Conservation (phyloP, 1,139 yeast genomes). For the Candida tropicalis region DNA sequence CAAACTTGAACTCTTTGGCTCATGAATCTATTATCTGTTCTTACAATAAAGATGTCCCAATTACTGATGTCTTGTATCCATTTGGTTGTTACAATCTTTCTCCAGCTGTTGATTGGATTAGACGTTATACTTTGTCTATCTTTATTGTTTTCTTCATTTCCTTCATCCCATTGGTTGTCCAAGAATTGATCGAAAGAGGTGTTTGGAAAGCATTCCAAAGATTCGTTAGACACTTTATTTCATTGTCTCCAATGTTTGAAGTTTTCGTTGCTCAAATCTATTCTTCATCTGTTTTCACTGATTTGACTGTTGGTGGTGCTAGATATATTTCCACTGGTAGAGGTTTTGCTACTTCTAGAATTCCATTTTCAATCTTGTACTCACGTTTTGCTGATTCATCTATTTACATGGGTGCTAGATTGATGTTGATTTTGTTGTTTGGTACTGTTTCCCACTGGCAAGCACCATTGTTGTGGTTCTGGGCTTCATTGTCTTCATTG, state of each 20-base stretch:
- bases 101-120: conserved; percentile 95
- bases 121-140: conserved; percentile 96
- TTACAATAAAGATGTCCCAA: conserved; percentile 81
- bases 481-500: conserved; percentile 92
- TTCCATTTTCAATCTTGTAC: conserved; percentile 92
- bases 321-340: conserved; percentile 57
- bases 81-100: conserved; percentile 90
- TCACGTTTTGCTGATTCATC: conserved; percentile 98
- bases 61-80: conserved; percentile 84
- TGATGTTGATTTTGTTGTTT: conserved; percentile 83
- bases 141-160: conserved; percentile 98
- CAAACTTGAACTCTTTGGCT: conserved; percentile 88
- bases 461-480: conserved; percentile 96
- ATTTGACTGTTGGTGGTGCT: conserved; percentile 97
- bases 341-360: conserved; percentile 90
- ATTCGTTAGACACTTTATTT: conserved; percentile 83
- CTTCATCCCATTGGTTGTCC: conserved; percentile 93
- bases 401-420: conserved; percentile 94
- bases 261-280: conserved; percentile 98
- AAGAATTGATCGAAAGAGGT: conserved; percentile 97
- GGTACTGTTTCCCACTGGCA: conserved; percentile 97
- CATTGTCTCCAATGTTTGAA: conserved; percentile 95
- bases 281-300: conserved; percentile 87
- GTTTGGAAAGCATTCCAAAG: conserved; percentile 93
- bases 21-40: conserved; percentile 87